Evolutionary conservation across 495 filamentous ascomycete genomes (phyloP), one percentile per base, ranked within the genome.

Genomic region (Xylaria venustula): DNA sequence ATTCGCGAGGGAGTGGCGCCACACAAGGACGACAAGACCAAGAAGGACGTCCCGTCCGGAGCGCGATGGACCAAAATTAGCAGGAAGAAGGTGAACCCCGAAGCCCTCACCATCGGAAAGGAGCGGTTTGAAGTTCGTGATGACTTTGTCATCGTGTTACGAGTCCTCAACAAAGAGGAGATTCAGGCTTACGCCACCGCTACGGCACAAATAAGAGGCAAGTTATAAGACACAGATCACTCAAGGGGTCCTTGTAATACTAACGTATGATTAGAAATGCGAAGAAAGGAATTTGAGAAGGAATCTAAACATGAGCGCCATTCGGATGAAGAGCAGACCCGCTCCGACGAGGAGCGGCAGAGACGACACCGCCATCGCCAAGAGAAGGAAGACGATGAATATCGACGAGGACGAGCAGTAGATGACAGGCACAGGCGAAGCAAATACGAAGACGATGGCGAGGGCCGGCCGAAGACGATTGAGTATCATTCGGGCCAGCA

Each of bases 11-110:
- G 91, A n/a, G 91, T 94, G 14, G 90, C 90, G 3, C 91, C 91
- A 15, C 82, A 92, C 68, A 94, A 93, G 73, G 90, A 92, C 53
- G 86, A 89, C 49, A 88, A 90, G 73, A 79, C 87, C 62, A 82
- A 80, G 65, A 75, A 76, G 46, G 85, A 87, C 22, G 90, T 93
- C 54, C 91, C 91, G 6, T 77, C 86, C 0, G 88, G 86, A 34
- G 91, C 91, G 3, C 82, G 90, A 45, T 96, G 91, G 91, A 96
- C 91, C 40, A 96, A 93, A 79, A 90, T 96, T 68, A 88, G 87
- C 71, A 83, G 91, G 26, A 83, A 87, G 53, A 79, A 93, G 54
- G 91, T 96, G 65, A 96, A 92, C 64, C 90, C 91, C 0, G 88
- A 87, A 56, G 90, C 91, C 0, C 76, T 96, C 52, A 85, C 88